phyloP scores from a whole-genome alignment of 1,139 yeast species.

The Magnusiomyces sp. region DNA sequence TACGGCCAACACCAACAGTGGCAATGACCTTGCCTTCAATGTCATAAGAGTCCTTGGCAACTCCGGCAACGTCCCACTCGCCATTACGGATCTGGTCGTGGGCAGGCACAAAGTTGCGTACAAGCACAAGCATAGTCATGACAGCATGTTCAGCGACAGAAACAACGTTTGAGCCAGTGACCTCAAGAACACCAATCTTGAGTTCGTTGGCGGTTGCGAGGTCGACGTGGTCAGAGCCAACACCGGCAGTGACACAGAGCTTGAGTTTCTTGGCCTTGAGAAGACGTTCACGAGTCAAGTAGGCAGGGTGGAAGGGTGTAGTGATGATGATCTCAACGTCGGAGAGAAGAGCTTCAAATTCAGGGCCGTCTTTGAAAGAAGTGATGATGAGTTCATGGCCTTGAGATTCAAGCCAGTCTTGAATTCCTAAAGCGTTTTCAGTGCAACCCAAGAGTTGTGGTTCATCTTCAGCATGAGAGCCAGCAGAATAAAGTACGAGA shows the following conservation, averaged over 20 bases:
- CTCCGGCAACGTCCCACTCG: slow-evolving; percentile 72
- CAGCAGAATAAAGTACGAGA: slow-evolving; percentile 30
- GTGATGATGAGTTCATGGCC: slow-evolving; percentile 68
- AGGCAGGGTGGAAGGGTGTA: slow-evolving; percentile 80
- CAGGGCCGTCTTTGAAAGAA: slow-evolving; percentile 62
- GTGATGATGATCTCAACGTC: slow-evolving; percentile 73
- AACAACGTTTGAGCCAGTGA: slow-evolving; percentile 72
- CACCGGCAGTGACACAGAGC: slow-evolving; percentile 71
- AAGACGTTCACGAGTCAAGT: slow-evolving; percentile 57
- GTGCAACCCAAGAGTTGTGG: slow-evolving; percentile 57
- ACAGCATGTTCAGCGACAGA: slow-evolving; percentile 79
- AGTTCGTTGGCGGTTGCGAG: slow-evolving; percentile 61
- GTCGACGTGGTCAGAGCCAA: slow-evolving; percentile 77
- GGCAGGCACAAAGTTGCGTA: slow-evolving; percentile 73
- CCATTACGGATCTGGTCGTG: slow-evolving; percentile 57
- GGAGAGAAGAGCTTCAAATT: slow-evolving; percentile 53
- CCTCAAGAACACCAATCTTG: slow-evolving; percentile 62
- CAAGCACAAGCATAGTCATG: slow-evolving; percentile 63
- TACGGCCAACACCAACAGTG: slow-evolving; percentile 78
- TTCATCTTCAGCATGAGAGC: slow-evolving; percentile 50
- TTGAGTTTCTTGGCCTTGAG: slow-evolving; percentile 67
- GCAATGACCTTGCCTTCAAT: slow-evolving; percentile 69
- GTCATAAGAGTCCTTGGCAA: slow-evolving; percentile 66
- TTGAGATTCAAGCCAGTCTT: slow-evolving; percentile 51
- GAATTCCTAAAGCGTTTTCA: slow-evolving; percentile 69